These are phyloP conservation scores for Suillus weaverae DNA, from an alignment of 768 basidiomycete species.

Conservation along the genomic window DNA sequence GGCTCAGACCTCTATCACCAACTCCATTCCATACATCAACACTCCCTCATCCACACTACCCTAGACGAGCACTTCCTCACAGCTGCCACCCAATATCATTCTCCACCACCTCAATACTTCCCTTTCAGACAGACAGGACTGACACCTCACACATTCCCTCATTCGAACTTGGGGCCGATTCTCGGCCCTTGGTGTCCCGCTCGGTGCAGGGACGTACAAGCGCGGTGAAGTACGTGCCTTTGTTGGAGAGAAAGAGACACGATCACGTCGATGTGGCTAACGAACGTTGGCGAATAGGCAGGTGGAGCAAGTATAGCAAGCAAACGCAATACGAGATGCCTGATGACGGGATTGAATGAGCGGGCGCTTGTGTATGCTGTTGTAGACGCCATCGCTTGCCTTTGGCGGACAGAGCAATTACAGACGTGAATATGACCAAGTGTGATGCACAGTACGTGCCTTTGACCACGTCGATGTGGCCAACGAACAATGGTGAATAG, in stretches of 20 bases:
- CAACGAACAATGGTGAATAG: conserved; percentile 66
- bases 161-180: conserved; percentile 2
- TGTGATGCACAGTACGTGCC: conserved; percentile 64
- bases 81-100: conserved; percentile 53
- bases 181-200: conserved; percentile 52
- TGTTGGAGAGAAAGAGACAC: conserved; percentile 66
- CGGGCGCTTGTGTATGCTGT: no score
- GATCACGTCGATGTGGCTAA: conserved; percentile 64
- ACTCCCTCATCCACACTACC: conserved; percentile 63
- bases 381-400: no score
- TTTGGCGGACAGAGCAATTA: no score
- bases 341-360: no score
- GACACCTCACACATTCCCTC: conserved; percentile 21
- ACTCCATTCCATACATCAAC: conserved; percentile 52
- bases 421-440: conserved; percentile 28
- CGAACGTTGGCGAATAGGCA: conserved; percentile 72
- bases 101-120: conserved; percentile 19
- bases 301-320: conserved; percentile 42
- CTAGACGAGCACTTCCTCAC: conserved; percentile 68
- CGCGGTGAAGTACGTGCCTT: conserved; percentile 64
- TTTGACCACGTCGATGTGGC: conserved; percentile 67
- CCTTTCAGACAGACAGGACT: conserved; percentile 34
- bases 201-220: conserved; percentile 71
- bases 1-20: conserved; percentile 32
- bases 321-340: background rate